A percentile compares a stretch with the other conserved stretches of the same genome.
Conservation (phyloP, 495 filamentous ascomycete species). For the Glutinoglossum americanum region DNA sequence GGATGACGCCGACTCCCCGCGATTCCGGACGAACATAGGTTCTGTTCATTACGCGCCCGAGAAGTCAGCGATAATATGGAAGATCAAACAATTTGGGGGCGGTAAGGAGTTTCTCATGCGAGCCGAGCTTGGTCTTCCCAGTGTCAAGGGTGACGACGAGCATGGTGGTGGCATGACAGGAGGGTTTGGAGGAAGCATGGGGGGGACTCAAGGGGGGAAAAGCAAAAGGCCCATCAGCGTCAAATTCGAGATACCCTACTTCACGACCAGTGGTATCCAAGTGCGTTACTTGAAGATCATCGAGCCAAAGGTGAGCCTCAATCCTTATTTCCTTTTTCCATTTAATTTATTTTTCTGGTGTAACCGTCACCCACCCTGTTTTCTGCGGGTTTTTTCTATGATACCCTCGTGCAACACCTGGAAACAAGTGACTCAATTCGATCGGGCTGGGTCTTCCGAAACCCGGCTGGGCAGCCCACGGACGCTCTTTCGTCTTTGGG, state of each 20-base stretch:
- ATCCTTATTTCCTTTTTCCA: slow-evolving; percentile 6
- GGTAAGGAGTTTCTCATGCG: slow-evolving; percentile 98
- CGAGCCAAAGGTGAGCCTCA: slow-evolving; percentile 67
- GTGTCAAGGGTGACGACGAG: slow-evolving; percentile 91
- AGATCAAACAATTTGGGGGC: slow-evolving; percentile 99
- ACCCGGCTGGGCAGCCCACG: too few relatives aligned
- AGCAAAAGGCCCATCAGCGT: slow-evolving; percentile 91
- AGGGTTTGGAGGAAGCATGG: slow-evolving; percentile 92
- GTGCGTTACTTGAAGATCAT: slow-evolving; percentile 98
- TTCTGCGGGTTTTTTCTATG: not conserved
- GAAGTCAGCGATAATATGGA: slow-evolving; percentile 95
- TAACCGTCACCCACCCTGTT: not conserved
- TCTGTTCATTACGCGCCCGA: slow-evolving; percentile 97
- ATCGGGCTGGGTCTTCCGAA: not conserved
- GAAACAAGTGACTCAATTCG: not conserved
- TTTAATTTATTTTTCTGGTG: not conserved
- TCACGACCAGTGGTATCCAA: slow-evolving; percentile 95
- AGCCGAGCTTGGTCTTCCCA: slow-evolving; percentile 86
- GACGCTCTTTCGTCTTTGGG: too few relatives aligned
- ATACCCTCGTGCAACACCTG: not conserved
- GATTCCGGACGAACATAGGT: slow-evolving; percentile 95
- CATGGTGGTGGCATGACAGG: slow-evolving; percentile 91
- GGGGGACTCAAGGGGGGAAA: slow-evolving; percentile 48
- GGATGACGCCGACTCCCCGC: slow-evolving; percentile 87
- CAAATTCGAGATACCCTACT: slow-evolving; percentile 99